Base-by-base conservation (phyloP, 2,329 filamentous ascomycete species). In the Pseudogymnoascus verrucosus region DNA sequence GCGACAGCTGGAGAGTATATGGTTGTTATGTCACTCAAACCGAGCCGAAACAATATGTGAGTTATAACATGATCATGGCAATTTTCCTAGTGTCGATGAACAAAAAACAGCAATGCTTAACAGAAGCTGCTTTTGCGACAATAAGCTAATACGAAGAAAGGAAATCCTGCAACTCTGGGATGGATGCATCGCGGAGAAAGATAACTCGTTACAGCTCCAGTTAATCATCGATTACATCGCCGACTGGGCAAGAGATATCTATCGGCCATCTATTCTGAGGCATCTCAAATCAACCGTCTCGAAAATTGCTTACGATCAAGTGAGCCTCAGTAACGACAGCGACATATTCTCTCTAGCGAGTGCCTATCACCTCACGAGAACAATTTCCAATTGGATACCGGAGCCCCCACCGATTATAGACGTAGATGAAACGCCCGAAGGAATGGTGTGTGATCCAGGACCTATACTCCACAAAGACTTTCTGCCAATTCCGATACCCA, bases 201-300 rank as follows among this genome's bases (percentile, higher is more conserved):
- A 73, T 44, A 63, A 61, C 10, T 67, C 70, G 11, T 64, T 74
- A 21, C 72, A 71, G 60, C 69, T 73, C 26, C 63, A 73, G 10
- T 66, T 73, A 14, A 70, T 73, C 42, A 51, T 74, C n/a, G 72
- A 74, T 63, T 69, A 69, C 61, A 71, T 73, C 31, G 68, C 69
- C 64, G 71, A 74, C 60, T 74, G 71, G 71, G 71, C 71, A n/a
- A 65, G 71, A 23, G 70, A 73, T 61, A 65, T 69, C 26, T 71
- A 71, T 31, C 66, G 71, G 40, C 63, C 60, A 54, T 60, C 60
- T 63, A 47, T 65, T 26, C 11, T 47, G 42, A 47, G 26, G 21
- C 42, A 47, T 47, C 42, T 47, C 5, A 47, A 23, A 47, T 47
- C 42, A 26, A 47, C 19, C 1, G 42, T 47, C 42, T 23, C 11